Conservation (phyloP, 305 asterid species). For the Fraxinus sp. region DNA sequence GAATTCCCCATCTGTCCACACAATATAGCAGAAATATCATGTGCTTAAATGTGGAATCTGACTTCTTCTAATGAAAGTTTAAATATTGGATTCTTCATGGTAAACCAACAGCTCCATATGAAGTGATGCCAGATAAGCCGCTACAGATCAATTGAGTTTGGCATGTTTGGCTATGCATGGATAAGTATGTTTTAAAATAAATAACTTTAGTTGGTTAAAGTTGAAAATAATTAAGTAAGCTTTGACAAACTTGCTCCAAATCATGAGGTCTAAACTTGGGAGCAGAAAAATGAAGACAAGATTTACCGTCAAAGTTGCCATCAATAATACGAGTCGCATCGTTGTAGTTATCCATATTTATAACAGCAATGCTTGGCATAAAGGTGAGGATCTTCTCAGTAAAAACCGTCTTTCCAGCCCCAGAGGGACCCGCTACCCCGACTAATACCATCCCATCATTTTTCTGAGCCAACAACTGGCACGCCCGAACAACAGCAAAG, state of each 20-base stretch:
- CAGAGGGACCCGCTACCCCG: conserved; percentile 98
- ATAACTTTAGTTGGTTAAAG: background rate
- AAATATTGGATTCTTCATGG: background rate
- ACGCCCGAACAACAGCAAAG: conserved; percentile 80
- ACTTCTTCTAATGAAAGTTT: background rate
- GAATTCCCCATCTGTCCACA: background rate
- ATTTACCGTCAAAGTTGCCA: conserved; percentile 89
- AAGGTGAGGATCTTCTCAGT: conserved; percentile 84
- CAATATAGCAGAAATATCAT: background rate
- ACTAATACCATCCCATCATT: conserved; percentile 81
- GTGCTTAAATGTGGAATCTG: background rate
- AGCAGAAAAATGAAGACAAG: background rate
- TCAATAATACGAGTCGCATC: conserved; percentile 85
- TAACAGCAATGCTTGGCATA: conserved; percentile 85
- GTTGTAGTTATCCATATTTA: conserved; percentile 93
- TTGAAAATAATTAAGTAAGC: background rate
- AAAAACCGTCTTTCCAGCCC: conserved; percentile 92
- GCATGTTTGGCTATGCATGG: background rate
- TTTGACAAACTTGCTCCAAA: background rate
- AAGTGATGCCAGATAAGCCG: background rate
- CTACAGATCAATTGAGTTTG: background rate
- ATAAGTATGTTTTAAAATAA: background rate
- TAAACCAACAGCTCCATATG: background rate
- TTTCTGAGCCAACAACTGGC: conserved; percentile 89
- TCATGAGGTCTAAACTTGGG: background rate